Conservation (phyloP, 495 filamentous ascomycete genomes). For the Penicillium dipodomyicola region DNA sequence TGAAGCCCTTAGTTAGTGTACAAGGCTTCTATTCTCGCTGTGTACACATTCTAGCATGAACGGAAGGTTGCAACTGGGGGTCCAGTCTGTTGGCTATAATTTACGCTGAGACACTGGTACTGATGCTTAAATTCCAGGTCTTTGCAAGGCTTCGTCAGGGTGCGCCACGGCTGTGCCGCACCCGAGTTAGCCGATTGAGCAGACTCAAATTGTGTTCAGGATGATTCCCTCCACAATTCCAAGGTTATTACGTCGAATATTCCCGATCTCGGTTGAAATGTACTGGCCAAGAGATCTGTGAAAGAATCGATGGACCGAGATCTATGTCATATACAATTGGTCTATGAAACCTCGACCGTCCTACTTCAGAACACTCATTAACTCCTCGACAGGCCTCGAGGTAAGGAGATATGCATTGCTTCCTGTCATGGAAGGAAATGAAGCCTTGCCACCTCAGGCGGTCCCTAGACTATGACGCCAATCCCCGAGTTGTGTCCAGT, state of each 20-base stretch:
- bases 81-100: neutral
- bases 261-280: neutral
- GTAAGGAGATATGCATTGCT: neutral
- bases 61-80: neutral
- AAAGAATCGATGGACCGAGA: too few species aligned
- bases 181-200: too few species aligned
- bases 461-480: conserved; percentile 4
- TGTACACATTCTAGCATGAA: neutral
- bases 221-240: neutral
- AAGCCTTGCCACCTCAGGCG: conserved; percentile 3
- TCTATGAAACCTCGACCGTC: conserved; percentile 8
- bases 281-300: neutral
- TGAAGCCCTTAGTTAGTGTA: neutral
- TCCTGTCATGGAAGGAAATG: neutral
- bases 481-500: neutral
- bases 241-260: neutral
- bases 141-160: too few species aligned
- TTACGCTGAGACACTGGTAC: neutral
- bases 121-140: too few species aligned
- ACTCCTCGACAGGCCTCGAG: neutral
- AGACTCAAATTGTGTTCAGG: neutral
- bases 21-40: neutral
- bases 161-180: too few species aligned
- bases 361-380: neutral
- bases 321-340: neutral